A percentile compares a stretch with the other conserved stretches of the same genome.
Conservation (phyloP, 805 yeast genomes). For the Myxozyma kluyveri region DNA sequence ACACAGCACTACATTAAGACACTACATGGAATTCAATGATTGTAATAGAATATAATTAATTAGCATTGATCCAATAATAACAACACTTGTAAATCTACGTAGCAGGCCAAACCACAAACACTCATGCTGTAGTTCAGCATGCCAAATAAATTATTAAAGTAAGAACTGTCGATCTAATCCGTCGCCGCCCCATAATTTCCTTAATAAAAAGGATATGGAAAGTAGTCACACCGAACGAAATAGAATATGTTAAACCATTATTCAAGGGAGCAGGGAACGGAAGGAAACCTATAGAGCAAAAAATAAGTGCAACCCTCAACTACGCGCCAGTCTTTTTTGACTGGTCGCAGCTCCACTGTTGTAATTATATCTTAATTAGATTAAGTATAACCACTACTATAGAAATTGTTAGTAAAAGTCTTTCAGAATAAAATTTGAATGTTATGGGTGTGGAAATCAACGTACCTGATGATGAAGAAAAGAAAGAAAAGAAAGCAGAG, state of each 20-base stretch:
- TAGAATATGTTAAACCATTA: slow-evolving; percentile 10
- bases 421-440: background rate
- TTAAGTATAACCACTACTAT: slow-evolving; percentile 32
- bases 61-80: no score
- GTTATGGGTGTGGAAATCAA: background rate
- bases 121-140: no score
- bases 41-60: no score
- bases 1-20: no score
- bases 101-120: no score
- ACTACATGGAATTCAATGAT: no score
- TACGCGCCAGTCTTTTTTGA: slow-evolving; percentile 17
- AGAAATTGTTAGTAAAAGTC: slow-evolving; percentile 15
- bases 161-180: slow-evolving; percentile 22
- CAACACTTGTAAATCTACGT: no score
- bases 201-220: slow-evolving; percentile 4
- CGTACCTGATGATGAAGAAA: slow-evolving; percentile 31
- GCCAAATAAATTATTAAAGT: background rate
- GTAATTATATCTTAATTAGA: slow-evolving; percentile 27
- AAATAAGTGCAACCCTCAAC: slow-evolving; percentile 28
- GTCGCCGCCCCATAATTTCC: slow-evolving; percentile 21
- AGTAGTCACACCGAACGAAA: slow-evolving; percentile 24
- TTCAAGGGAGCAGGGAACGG: slow-evolving; percentile 33
- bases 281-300: slow-evolving; percentile 24
- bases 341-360: slow-evolving; percentile 28
- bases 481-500: slow-evolving; percentile 13